These are phyloP conservation scores for Cystobasidiopsis lactophilus DNA, from an alignment of 768 basidiomycete genomes.

Conservation along the genomic window DNA sequence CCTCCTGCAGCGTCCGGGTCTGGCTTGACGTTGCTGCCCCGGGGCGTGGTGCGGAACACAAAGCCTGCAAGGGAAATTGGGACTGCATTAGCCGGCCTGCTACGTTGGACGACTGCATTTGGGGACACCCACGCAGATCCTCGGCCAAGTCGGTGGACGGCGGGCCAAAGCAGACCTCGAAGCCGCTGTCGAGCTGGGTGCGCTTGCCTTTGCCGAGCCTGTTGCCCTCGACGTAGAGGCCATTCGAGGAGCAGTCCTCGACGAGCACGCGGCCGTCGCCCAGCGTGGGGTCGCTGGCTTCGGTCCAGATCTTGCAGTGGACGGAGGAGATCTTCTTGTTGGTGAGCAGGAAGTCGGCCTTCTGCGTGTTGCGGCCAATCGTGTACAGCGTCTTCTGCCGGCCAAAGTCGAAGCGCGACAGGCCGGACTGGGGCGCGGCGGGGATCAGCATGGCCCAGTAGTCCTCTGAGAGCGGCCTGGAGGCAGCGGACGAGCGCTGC, in stretches of 20 bases:
- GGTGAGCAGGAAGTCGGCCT: neutral
- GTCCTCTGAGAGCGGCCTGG: neutral
- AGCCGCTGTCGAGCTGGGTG: conserved; percentile 47
- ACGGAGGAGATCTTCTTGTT: neutral
- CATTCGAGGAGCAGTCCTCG: conserved; percentile 8
- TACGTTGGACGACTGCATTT: conserved; percentile 22
- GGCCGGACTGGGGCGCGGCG: neutral
- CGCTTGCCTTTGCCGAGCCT: conserved; percentile 38
- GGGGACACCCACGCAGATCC: neutral
- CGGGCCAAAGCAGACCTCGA: conserved; percentile 65
- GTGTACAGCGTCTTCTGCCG: neutral
- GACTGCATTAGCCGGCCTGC: conserved; percentile 51
- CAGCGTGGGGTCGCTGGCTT: neutral
- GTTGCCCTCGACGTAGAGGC: conserved; percentile 12
- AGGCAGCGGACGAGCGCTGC: too few relatives aligned
- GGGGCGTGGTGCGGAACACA: conserved; percentile 6
- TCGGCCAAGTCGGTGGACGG: conserved; percentile 1
- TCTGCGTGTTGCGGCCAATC: neutral
- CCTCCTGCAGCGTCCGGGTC: conserved; percentile 22
- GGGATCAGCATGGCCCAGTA: conserved; percentile 2
- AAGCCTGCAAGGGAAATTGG: conserved; percentile 19
- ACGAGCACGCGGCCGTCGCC: neutral
- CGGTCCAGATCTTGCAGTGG: conserved; percentile 8
- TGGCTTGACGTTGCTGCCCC: conserved; percentile 12
- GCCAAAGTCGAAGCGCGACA: neutral